phyloP scores from a whole-genome alignment of 768 basidiomycete genomes.

The Xerocomellus amylosporus region DNA sequence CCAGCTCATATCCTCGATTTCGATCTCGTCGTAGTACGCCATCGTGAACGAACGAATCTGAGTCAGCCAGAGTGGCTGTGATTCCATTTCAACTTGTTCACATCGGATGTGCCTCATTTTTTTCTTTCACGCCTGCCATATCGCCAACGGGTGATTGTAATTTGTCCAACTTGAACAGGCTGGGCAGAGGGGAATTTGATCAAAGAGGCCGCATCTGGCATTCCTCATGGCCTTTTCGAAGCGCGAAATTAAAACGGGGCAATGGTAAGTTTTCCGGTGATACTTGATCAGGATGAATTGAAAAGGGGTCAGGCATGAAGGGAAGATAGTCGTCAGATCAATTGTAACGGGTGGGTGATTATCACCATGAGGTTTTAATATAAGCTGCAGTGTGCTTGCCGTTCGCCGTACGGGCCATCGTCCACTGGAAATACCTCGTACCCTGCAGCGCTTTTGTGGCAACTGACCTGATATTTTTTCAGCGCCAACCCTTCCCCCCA shows the following conservation, averaged over 20 bases:
- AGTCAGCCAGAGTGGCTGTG: no score
- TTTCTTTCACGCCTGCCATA: no score
- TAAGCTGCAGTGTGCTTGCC: background rate
- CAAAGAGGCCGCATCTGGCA: background rate
- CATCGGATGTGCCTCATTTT: no score
- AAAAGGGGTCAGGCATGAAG: background rate
- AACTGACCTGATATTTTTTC: background rate
- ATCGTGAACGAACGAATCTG: constrained; percentile 34
- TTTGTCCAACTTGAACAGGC: no score
- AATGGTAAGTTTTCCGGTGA: background rate
- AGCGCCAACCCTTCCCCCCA: background rate
- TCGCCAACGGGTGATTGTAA: no score
- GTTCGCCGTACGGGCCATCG: background rate
- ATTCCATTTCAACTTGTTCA: no score
- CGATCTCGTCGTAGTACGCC: constrained; percentile 95
- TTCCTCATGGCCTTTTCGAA: background rate
- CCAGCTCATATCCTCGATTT: constrained; percentile 97
- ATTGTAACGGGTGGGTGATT: background rate
- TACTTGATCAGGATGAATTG: background rate
- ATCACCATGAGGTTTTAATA: background rate
- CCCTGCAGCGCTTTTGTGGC: background rate
- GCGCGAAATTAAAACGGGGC: background rate
- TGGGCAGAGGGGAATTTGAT: no score
- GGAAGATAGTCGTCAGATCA: background rate
- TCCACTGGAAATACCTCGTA: background rate